Conservation (phyloP, 2,329 filamentous ascomycete genomes). For the Trichoderma breve region DNA sequence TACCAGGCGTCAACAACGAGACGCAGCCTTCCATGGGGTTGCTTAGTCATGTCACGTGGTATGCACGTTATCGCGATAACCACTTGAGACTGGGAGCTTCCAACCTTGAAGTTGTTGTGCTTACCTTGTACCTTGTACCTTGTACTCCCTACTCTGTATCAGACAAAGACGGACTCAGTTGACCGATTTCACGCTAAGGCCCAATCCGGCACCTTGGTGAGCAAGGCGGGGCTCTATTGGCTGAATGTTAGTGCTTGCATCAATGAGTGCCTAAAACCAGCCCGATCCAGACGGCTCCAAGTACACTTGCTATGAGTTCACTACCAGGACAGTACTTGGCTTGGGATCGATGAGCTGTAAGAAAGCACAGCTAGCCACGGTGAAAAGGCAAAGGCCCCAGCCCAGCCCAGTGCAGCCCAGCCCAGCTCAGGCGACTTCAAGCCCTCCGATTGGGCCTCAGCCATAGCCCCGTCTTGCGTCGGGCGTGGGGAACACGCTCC, state of each 20-base stretch:
- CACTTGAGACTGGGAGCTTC: neutral
- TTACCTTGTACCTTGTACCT: neutral
- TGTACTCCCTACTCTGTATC: neutral
- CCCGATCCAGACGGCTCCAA: neutral
- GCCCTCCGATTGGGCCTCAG: slow-evolving; percentile 14
- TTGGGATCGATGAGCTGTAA: neutral
- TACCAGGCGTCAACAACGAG: slow-evolving; percentile 20
- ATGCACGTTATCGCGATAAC: neutral
- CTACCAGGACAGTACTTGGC: neutral
- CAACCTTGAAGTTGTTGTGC: neutral
- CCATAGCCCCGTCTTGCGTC: slow-evolving; percentile 7
- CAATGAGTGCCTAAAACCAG: slow-evolving; percentile 7
- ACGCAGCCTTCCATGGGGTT: slow-evolving; percentile 18
- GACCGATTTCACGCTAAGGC: neutral
- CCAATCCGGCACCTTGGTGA: neutral
- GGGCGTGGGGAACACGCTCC: slow-evolving; percentile 8
- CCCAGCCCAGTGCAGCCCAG: neutral
- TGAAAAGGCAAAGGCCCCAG: neutral
- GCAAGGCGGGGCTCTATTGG: neutral
- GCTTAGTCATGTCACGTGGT: slow-evolving; percentile 25
- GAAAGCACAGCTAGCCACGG: neutral
- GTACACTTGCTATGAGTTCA: neutral
- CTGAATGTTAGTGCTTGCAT: slow-evolving; percentile 16
- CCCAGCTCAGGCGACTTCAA: slow-evolving; percentile 2
- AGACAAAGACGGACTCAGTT: neutral